phyloP scores from a whole-genome alignment of 2,329 filamentous ascomycete species.

The Thelonectria olida region DNA sequence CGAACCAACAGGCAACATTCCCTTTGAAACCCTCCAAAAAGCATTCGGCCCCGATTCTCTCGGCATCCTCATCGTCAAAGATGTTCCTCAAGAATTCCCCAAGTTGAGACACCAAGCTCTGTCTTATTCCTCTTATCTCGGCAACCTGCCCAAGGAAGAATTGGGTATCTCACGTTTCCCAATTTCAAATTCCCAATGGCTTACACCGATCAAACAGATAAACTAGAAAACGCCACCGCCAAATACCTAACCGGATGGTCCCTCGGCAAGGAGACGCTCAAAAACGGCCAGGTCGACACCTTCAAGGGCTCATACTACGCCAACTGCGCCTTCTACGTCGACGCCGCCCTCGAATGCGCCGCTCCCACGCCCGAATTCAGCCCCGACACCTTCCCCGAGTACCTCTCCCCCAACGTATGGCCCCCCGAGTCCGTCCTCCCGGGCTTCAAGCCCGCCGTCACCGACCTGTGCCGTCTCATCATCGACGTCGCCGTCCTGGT shows the following conservation, averaged over 20 bases:
- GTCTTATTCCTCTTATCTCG: conserved; percentile 89
- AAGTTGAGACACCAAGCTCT: conserved; percentile 78
- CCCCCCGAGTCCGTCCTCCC: conserved; percentile 74
- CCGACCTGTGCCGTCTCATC: conserved; percentile 81
- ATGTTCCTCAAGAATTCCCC: conserved; percentile 77
- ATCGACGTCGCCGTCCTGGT: conserved; percentile 92
- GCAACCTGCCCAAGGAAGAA: conserved; percentile 76
- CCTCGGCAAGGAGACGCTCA: conserved; percentile 82
- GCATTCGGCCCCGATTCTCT: conserved; percentile 92
- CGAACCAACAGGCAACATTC: conserved; percentile 65
- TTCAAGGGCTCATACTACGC: conserved; percentile 87
- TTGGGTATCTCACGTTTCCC: conserved; percentile 62
- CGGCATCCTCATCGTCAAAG: conserved; percentile 92
- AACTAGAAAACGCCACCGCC: conserved; percentile 66
- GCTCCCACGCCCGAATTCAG: conserved; percentile 67
- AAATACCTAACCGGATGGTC: conserved; percentile 81
- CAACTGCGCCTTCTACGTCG: conserved; percentile 82
- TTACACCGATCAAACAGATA: conserved; percentile 47
- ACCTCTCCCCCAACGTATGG: conserved; percentile 92
- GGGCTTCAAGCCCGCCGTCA: conserved; percentile 77
- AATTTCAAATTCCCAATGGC: not conserved
- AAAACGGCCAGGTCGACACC: conserved; percentile 80
- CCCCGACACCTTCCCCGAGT: conserved; percentile 78
- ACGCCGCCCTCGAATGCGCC: conserved; percentile 69
- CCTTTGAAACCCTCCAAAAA: conserved; percentile 74